phyloP scores from a whole-genome alignment of 106 monocot species.

The Amphibolis antarctica region DNA sequence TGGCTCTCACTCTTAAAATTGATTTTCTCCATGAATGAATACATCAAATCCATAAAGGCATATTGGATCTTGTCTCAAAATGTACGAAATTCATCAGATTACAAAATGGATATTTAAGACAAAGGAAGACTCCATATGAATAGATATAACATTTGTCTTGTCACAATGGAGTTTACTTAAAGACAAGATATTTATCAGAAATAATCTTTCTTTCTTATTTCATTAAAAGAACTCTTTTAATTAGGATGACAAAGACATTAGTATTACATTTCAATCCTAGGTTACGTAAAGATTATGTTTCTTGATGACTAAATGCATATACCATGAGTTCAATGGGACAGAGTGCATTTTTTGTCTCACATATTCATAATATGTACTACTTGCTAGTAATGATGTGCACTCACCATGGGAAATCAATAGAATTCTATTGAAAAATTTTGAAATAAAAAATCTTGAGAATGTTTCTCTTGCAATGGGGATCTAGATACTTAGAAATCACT shows the following conservation, averaged over 20 bases:
- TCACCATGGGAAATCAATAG: constrained; percentile 2
- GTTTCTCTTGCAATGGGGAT: no score
- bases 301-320: constrained; percentile 10
- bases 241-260: constrained; percentile 6
- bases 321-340: constrained; percentile 2
- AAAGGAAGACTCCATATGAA: constrained; percentile 3
- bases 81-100: neutral
- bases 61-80: constrained; percentile 3
- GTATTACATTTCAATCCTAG: neutral
- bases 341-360: constrained; percentile 1
- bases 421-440: neutral
- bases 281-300: constrained; percentile 7
- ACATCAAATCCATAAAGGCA: neutral
- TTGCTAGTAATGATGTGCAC: constrained; percentile 6
- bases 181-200: constrained; percentile 9
- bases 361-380: constrained; percentile 8
- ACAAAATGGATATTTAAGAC: constrained; percentile 12
- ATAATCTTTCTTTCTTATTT: constrained; percentile 4
- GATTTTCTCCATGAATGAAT: constrained; percentile 9
- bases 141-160: constrained; percentile 4
- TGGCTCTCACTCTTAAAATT: constrained; percentile 6
- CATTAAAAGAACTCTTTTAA: constrained; percentile 2
- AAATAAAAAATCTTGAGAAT: no score
- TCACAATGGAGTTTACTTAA: constrained; percentile 4
- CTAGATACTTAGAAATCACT: no score